phyloP scores from a whole-genome alignment of 176 grass and related monocot species.

The Phoenix dactylifera region DNA sequence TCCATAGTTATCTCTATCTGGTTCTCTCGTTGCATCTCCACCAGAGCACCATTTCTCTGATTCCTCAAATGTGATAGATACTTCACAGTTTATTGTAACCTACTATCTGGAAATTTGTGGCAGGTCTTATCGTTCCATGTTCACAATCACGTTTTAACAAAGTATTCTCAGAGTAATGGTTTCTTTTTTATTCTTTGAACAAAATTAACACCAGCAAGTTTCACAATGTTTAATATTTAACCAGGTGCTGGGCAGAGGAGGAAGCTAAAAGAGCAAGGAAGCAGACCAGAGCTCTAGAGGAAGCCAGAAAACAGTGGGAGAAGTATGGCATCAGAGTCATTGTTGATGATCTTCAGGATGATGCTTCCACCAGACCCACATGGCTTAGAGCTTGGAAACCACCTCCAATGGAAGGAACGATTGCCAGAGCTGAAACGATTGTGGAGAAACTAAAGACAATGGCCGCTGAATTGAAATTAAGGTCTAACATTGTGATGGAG shows the following conservation, averaged over 20 bases:
- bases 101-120: no score
- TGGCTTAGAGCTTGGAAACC: constrained; percentile 59
- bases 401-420: constrained; percentile 33
- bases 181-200: no score
- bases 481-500: constrained; percentile 30
- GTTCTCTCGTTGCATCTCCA: no score
- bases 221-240: constrained; percentile 1
- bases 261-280: constrained; percentile 86
- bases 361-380: constrained; percentile 44
- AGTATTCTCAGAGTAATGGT: no score
- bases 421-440: constrained; percentile 32
- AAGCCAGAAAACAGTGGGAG: constrained; percentile 63
- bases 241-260: constrained; percentile 93
- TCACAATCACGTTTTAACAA: no score
- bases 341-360: constrained; percentile 59
- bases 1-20: no score
- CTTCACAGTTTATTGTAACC: no score
- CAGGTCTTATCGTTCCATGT: no score
- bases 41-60: no score
- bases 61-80: no score
- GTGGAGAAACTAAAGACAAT: constrained; percentile 56
- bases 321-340: constrained; percentile 69
- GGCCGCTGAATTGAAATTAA: constrained; percentile 36
- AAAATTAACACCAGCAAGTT: no score
- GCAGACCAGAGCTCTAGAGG: constrained; percentile 59